A percentile compares a stretch with the other conserved stretches of the same genome.
phyloP scores from a whole-genome alignment of 2,329 filamentous ascomycete genomes.

The Herpotrichia juniperi region DNA sequence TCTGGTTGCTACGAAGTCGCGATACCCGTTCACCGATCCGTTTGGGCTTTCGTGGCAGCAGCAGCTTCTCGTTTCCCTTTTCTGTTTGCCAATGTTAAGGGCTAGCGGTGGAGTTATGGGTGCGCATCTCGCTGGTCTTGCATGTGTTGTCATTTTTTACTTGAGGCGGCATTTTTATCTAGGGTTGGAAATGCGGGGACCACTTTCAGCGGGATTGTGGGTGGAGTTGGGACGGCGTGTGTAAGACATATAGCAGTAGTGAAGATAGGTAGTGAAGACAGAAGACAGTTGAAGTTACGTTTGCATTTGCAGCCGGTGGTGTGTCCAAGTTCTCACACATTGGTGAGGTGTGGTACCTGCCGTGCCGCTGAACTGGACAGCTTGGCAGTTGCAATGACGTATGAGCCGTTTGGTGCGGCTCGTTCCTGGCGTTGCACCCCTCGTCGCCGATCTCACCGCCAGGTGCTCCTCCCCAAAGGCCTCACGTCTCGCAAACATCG shows the following conservation, averaged over 20 bases:
- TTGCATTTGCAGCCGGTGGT: no score
- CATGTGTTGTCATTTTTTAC: constrained; percentile 15
- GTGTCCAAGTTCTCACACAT: no score
- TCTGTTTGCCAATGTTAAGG: constrained; percentile 24
- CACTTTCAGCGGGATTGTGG: background rate
- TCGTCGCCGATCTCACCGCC: constrained; percentile 12
- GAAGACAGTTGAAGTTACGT: background rate
- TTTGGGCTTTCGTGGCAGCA: constrained; percentile 38
- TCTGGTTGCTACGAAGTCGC: constrained; percentile 35
- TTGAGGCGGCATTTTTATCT: background rate
- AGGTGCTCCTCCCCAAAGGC: constrained; percentile 19
- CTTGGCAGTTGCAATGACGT: no score
- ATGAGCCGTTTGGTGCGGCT: background rate
- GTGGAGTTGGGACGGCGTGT: background rate
- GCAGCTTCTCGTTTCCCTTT: constrained; percentile 22
- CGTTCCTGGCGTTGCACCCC: background rate
- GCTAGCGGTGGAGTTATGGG: constrained; percentile 42
- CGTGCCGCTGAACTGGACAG: no score
- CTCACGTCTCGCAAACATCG: constrained; percentile 9
- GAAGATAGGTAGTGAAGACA: background rate
- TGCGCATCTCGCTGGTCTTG: constrained; percentile 20
- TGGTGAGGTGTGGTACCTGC: no score
- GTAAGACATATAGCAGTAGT: background rate
- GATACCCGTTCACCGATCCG: constrained; percentile 39
- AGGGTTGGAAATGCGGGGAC: background rate